A percentile compares a stretch with the other conserved stretches of the same genome.
Conservation (phyloP, 805 yeast genomes). For the Ogataea saltuana region DNA sequence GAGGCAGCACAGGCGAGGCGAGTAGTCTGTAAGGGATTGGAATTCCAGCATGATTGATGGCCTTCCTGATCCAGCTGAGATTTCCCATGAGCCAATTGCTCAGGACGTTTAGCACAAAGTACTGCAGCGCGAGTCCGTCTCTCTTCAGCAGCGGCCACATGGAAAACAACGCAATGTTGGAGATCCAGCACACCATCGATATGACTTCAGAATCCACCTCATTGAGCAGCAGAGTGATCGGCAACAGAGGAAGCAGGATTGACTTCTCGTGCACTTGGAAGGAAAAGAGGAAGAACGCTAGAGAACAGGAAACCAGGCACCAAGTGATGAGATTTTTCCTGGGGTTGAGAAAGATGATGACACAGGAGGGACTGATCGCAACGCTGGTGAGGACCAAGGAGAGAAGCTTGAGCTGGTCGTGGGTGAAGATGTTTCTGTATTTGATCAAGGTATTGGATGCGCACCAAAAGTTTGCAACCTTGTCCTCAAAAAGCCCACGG, state of each 20-base stretch:
- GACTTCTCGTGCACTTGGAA: slow-evolving; percentile 97
- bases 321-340: slow-evolving; percentile 55
- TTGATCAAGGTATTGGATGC: slow-evolving; percentile 80
- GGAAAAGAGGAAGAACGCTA: slow-evolving; percentile 87
- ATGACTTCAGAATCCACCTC: slow-evolving; percentile 57
- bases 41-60: slow-evolving; percentile 20
- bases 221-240: slow-evolving; percentile 67
- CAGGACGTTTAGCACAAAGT: slow-evolving; percentile 55
- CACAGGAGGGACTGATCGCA: slow-evolving; percentile 57
- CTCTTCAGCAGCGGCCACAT: slow-evolving; percentile 82
- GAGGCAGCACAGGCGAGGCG: slow-evolving; percentile 47
- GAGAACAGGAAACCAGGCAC: slow-evolving; percentile 78
- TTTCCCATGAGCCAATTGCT: slow-evolving; percentile 83
- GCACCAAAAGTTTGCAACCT: slow-evolving; percentile 98
- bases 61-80: slow-evolving; percentile 52
- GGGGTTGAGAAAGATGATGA: slow-evolving; percentile 52
- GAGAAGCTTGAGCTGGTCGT: slow-evolving; percentile 56
- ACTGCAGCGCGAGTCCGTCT: slow-evolving; percentile 76
- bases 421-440: slow-evolving; percentile 56
- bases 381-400: slow-evolving; percentile 56
- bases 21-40: slow-evolving; percentile 28
- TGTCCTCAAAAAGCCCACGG: slow-evolving; percentile 94
- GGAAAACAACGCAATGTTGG: slow-evolving; percentile 80
- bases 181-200: slow-evolving; percentile 85
- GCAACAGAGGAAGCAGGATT: slow-evolving; percentile 83